Base-by-base conservation (phyloP, 2,329 filamentous ascomycete species). In the Teratosphaeria destructans region DNA sequence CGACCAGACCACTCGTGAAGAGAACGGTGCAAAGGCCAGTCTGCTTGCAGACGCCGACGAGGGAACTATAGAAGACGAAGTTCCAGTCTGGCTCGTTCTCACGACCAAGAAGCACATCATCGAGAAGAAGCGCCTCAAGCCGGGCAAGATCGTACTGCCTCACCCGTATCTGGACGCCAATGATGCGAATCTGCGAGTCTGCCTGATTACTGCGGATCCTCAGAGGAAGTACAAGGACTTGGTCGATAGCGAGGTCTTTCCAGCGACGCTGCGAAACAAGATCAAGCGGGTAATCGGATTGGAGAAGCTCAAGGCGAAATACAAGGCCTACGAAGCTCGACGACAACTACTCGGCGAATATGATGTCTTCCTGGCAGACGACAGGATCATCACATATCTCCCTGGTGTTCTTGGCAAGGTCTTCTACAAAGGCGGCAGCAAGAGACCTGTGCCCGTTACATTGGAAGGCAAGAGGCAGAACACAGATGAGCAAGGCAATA, bases 301-400 rank as follows among this genome's bases (percentile, higher is more conserved):
- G 65, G 81, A 82, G 68, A 95, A 97, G 75, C 80, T 99, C 67
- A 93, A 93, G 77, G 82, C 86, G 67, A 93, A 94, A 78, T 96
- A 88, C 81, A 86, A 88, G 79, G 84, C 88, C 62, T 99, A 90
- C 76, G 94, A 99, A 78, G 85, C 85, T 57, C 86, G 89, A 75
- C 82, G 94, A 64, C 90, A 94, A 74, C 82, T 99, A 39, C 83
- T 87, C 63, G 79, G 85, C 53, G 90, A 96, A 74, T 90, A 96
- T 75, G 94, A 97, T 72, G 78, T 97, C 59, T 97, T 99, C 78
- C 81, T 99, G 60, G 93, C 89, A 57, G 94, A 99, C 73, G 89
- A 96, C 71, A 82, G 94, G 55, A 88, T 99, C 59, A 77, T 85
- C 63, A 83, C 82, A 60, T 79, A 82, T 61, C 81, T 97, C 61